phyloP scores from a whole-genome alignment of 2,329 filamentous ascomycete genomes.

The Diaporthe helianthi region DNA sequence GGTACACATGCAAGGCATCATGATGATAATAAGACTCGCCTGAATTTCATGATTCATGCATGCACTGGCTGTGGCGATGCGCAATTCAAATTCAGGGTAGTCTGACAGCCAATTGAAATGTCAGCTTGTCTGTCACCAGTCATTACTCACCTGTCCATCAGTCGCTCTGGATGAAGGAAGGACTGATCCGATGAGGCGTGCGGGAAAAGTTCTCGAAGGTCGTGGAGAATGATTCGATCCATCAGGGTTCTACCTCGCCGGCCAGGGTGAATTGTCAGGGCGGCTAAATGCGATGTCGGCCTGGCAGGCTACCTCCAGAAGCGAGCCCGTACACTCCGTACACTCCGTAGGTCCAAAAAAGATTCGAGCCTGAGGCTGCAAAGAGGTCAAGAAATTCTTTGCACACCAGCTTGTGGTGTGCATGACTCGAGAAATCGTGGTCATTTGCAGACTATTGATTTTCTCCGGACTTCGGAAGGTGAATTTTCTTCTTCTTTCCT shows the following conservation, averaged over 20 bases:
- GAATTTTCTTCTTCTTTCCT: not conserved
- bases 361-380: not conserved
- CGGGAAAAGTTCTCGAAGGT: conserved; percentile 20
- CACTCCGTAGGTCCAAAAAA: not conserved
- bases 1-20: not conserved
- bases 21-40: conserved; percentile 1
- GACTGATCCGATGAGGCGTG: conserved; percentile 6
- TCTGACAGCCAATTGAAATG: not conserved
- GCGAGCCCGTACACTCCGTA: not conserved
- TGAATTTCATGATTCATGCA: conserved; percentile 8
- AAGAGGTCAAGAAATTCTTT: conserved; percentile 1
- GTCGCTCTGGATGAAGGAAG: no score
- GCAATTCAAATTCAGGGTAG: not conserved
- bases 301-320: not conserved
- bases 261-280: not conserved
- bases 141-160: not conserved
- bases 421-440: not conserved
- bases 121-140: not conserved
- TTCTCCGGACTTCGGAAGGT: not conserved
- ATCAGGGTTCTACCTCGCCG: conserved; percentile 13
- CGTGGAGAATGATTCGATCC: conserved; percentile 8
- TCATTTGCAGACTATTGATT: not conserved
- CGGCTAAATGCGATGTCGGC: conserved; percentile 25
- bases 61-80: not conserved
- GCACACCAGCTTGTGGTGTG: not conserved